Evolutionary conservation across 2,329 filamentous ascomycete genomes (phyloP), one percentile per base, ranked within the genome.

Genomic region (Claviceps lovelessii): DNA sequence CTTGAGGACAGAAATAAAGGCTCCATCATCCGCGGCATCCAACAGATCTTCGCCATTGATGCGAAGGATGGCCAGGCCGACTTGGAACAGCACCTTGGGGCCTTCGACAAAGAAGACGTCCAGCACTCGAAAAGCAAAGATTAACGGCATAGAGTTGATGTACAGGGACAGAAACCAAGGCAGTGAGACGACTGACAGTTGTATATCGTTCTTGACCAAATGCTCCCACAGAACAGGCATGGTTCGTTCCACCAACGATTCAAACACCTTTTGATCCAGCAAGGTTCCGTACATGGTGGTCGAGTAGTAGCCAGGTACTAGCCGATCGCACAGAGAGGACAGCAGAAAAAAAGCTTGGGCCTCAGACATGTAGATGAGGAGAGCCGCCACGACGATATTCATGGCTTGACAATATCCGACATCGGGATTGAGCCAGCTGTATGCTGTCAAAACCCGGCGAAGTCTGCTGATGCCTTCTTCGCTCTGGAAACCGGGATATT

Each of bases 201-300:
- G 94, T 28, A 98, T 90, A 65, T 98, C 93, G 56, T 87, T 93
- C 72, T 93, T 95, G 60, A 90, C 86, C n/a, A 98, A 81, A 65
- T 98, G 93, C 28, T 97, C 91, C 90, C 93, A 98, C 17, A 98
- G 79, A 56, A 98, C 86, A 1, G 93, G 93, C 90, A 98, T 97
- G 1, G 93, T 98, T 72, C 89, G 93, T 69, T 98, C 93, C n/a
- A 98, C 93, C 4, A 98, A 76, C 2, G 88, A 94, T 71, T 98
- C 93, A 63, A 98, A 98, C 15, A 98, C 93, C 61, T 93, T 89
- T 65, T 98, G 93, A 65, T 98, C 93, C 44, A 98, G 79, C 5
- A 98, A 76, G 1, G 93, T 98, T 61, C 93, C 93, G 70, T 98
- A 98, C 93, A 98, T 98, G 60, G 94, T 98, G 19, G 87, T 94